These are phyloP conservation scores for Solanum hybrid DNA, from an alignment of 305 asterid genomes.

Conservation along the genomic window DNA sequence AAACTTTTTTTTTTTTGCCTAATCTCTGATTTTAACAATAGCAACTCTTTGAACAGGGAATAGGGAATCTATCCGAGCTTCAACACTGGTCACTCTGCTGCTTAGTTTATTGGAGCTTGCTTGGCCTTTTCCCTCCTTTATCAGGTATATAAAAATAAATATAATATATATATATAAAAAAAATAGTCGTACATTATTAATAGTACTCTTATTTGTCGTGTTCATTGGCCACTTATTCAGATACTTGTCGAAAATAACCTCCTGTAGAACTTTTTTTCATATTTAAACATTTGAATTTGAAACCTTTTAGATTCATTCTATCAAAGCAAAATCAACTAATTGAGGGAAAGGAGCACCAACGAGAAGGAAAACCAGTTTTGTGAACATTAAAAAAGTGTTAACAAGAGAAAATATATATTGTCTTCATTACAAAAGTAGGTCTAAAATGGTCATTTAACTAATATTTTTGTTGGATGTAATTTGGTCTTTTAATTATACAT, in stretches of 20 bases:
- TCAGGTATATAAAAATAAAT: background rate
- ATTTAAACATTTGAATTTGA: background rate
- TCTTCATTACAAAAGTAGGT: accelerated
- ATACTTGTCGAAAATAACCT: background rate
- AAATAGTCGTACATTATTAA: background rate
- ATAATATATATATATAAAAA: too few species aligned
- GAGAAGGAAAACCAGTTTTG: background rate
- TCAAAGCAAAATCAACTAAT: background rate
- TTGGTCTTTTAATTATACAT: too few species aligned
- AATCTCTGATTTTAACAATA: background rate
- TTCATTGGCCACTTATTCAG: too few species aligned
- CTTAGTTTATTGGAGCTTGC: background rate
- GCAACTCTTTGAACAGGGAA: background rate
- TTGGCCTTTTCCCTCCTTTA: background rate
- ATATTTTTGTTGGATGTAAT: accelerated
- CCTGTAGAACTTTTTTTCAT: background rate
- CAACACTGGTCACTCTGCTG: background rate
- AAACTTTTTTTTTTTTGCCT: background rate
- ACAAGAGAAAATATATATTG: background rate
- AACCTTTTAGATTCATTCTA: background rate
- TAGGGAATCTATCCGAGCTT: background rate
- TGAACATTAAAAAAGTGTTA: background rate
- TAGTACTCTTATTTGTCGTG: background rate
- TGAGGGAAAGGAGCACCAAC: background rate
- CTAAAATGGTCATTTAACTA: too few species aligned